A percentile compares a stretch with the other conserved stretches of the same genome.
Conservation (phyloP, 495 filamentous ascomycete species). For the Beverwykella pulmonaria region DNA sequence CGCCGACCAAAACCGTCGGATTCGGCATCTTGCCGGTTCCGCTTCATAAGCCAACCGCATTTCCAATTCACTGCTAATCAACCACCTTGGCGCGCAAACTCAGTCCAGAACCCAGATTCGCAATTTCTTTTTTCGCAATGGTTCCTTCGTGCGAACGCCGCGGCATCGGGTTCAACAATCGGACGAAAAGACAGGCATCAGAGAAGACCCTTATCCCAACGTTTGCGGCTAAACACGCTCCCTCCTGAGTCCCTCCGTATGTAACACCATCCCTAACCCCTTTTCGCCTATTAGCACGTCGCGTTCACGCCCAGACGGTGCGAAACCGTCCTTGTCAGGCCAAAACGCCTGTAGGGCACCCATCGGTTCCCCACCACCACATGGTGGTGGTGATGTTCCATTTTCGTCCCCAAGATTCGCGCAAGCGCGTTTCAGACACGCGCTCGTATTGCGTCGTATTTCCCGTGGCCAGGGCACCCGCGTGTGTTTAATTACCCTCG, state of each 20-base stretch:
- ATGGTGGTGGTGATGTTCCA: neutral
- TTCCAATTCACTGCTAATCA: neutral
- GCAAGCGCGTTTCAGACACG: slow-evolving; percentile 12
- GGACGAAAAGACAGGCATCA: neutral
- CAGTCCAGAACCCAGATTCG: neutral
- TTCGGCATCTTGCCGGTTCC: slow-evolving; percentile 1
- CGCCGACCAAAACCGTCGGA: neutral
- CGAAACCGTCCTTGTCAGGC: neutral
- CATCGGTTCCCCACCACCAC: neutral
- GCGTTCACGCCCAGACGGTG: neutral
- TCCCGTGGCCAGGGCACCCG: neutral
- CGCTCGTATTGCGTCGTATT: slow-evolving; percentile 7
- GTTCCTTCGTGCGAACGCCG: neutral
- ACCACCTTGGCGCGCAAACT: neutral
- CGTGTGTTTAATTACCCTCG: slow-evolving; percentile 23
- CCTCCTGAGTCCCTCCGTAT: neutral
- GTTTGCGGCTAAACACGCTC: neutral
- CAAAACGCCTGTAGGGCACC: neutral
- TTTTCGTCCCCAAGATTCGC: neutral
- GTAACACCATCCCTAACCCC: neutral
- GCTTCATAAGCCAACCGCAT: neutral
- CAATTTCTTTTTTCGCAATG: neutral
- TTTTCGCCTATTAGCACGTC: neutral
- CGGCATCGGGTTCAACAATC: neutral
- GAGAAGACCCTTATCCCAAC: neutral